A percentile compares a stretch with the other conserved stretches of the same genome.
Evolutionary conservation across 1,284 basidiomycete species (phyloP).

Genomic region (Ceratobasidium sp.): DNA sequence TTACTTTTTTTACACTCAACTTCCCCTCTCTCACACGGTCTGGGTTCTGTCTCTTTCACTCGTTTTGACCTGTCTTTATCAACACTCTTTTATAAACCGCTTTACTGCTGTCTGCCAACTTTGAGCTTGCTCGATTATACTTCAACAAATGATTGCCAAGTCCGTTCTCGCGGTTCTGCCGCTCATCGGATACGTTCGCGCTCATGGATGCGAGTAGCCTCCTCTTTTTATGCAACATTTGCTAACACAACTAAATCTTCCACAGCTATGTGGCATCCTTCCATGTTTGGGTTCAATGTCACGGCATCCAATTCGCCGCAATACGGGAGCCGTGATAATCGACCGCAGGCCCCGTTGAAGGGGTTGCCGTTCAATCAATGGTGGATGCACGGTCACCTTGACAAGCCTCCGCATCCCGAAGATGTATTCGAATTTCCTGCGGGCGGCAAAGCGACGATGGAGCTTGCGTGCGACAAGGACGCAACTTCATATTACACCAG

Average conservation of each 20-base stretch:
- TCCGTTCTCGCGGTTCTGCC: slow-evolving; percentile 24
- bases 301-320: slow-evolving; percentile 49
- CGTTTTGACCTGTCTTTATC: neutral
- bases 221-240: neutral
- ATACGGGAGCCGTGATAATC: slow-evolving; percentile 63
- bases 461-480: slow-evolving; percentile 62
- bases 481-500: slow-evolving; percentile 41
- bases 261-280: slow-evolving; percentile 49
- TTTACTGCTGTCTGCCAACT: neutral
- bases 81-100: slow-evolving; percentile 17
- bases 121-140: neutral
- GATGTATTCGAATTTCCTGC: slow-evolving; percentile 67
- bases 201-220: neutral
- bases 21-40: neutral
- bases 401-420: slow-evolving; percentile 61
- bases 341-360: slow-evolving; percentile 62
- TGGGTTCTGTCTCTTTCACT: neutral
- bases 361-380: slow-evolving; percentile 64
- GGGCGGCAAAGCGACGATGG: slow-evolving; percentile 57
- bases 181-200: slow-evolving; percentile 14
- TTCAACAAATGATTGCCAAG: neutral
- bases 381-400: slow-evolving; percentile 74
- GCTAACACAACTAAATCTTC: neutral
- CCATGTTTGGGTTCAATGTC: slow-evolving; percentile 65
- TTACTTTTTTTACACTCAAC: neutral